Conservation (phyloP, 805 yeast species). For the Ogataea trehalophila region DNA sequence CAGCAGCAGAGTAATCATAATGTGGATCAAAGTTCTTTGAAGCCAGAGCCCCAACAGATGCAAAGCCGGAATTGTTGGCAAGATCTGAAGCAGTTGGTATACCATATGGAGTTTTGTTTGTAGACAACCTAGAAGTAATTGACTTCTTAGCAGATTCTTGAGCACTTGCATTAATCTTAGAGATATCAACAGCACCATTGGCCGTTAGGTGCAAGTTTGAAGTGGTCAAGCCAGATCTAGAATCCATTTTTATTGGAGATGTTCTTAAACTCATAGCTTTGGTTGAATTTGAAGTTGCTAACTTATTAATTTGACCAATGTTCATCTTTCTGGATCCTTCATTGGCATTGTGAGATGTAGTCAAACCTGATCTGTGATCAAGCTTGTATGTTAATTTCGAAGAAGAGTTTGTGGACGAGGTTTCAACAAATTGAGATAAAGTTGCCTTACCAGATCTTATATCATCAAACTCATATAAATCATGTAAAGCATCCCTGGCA, state of each 20-base stretch:
- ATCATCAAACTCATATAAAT: constrained; percentile 39
- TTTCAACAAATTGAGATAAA: constrained; percentile 22
- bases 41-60: constrained; percentile 56
- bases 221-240: constrained; percentile 29
- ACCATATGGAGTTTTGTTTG: constrained; percentile 23
- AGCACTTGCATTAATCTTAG: constrained; percentile 48
- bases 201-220: constrained; percentile 33
- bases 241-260: constrained; percentile 35
- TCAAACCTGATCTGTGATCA: constrained; percentile 24
- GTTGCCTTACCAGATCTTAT: constrained; percentile 36
- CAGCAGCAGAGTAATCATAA: constrained; percentile 39
- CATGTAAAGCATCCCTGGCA: constrained; percentile 37
- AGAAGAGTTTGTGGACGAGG: constrained; percentile 9
- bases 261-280: constrained; percentile 41
- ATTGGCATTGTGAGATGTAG: constrained; percentile 24
- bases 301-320: constrained; percentile 24
- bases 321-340: constrained; percentile 28
- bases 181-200: constrained; percentile 42
- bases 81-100: constrained; percentile 39
- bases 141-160: constrained; percentile 32
- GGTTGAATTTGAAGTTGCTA: constrained; percentile 37
- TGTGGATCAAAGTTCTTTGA: constrained; percentile 36
- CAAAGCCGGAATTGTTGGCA: constrained; percentile 41
- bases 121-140: constrained; percentile 25
- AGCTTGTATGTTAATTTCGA: constrained; percentile 10